These are phyloP conservation scores for Magnolia kwangsiensis DNA, from an alignment of 164 flowering plant genomes.

Conservation along the genomic window DNA sequence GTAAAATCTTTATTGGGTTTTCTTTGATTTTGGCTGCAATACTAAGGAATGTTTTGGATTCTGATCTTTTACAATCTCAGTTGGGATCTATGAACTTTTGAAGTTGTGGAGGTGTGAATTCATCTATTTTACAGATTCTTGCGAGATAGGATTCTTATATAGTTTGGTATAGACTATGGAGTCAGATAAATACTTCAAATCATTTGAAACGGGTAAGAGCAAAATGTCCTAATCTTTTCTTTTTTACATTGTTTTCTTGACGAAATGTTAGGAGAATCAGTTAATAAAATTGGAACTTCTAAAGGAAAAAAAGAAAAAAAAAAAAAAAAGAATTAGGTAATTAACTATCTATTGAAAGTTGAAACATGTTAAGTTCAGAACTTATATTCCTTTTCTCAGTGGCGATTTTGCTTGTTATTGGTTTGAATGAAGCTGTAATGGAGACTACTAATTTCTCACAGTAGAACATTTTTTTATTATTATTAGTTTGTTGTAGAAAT, in stretches of 20 bases:
- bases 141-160: neutral
- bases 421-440: no score
- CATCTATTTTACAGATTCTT: neutral
- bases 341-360: neutral
- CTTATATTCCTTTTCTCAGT: no score
- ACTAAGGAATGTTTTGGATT: neutral
- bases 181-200: neutral
- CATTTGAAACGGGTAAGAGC: neutral
- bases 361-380: no score
- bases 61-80: slow-evolving; percentile 6
- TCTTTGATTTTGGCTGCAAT: neutral
- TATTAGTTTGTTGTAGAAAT: no score
- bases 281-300: neutral
- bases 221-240: neutral
- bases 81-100: slow-evolving; percentile 11
- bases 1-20: neutral
- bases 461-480: no score
- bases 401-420: no score
- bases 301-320: neutral
- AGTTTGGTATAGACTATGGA: neutral
- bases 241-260: neutral
- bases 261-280: neutral
- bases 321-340: no score
- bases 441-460: no score
- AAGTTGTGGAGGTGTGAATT: neutral